Conservation (phyloP, 2,329 filamentous ascomycete genomes). For the Proliferodiscus dingleyae region DNA sequence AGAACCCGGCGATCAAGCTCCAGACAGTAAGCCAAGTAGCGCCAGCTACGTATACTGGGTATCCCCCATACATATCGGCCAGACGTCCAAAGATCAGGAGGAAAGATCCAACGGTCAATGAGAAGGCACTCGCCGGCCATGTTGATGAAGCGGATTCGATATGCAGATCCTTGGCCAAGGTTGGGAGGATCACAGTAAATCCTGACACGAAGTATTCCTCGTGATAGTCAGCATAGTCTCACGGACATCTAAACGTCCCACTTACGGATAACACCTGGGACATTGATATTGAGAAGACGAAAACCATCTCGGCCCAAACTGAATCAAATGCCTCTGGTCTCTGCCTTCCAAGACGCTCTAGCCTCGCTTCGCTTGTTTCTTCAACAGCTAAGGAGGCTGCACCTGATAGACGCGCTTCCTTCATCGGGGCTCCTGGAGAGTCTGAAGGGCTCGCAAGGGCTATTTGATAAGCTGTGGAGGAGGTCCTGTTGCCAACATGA, state of each 20-base stretch:
- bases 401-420: conserved; percentile 9
- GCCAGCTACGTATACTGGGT: conserved; percentile 54
- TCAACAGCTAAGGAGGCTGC: conserved; percentile 15
- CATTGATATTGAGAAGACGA: conserved; percentile 55
- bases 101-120: conserved; percentile 49
- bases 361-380: conserved; percentile 29
- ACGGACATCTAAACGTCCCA: neutral
- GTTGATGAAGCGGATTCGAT: conserved; percentile 58
- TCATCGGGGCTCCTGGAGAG: conserved; percentile 8
- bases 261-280: conserved; percentile 51
- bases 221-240: conserved; percentile 3
- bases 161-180: conserved; percentile 53
- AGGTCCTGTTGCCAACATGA: neutral
- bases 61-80: conserved; percentile 59
- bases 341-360: conserved; percentile 54
- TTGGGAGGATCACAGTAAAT: conserved; percentile 68
- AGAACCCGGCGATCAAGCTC: conserved; percentile 67
- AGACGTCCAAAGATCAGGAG: conserved; percentile 60
- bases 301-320: conserved; percentile 50
- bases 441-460: conserved; percentile 5
- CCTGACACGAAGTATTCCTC: conserved; percentile 67
- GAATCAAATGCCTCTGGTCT: conserved; percentile 49
- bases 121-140: conserved; percentile 61
- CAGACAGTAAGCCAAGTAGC: conserved; percentile 63
- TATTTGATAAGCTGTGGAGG: conserved; percentile 1